These are phyloP conservation scores for Colletotrichum viniferum DNA, from an alignment of 2,329 filamentous ascomycete species.

Conservation along the genomic window DNA sequence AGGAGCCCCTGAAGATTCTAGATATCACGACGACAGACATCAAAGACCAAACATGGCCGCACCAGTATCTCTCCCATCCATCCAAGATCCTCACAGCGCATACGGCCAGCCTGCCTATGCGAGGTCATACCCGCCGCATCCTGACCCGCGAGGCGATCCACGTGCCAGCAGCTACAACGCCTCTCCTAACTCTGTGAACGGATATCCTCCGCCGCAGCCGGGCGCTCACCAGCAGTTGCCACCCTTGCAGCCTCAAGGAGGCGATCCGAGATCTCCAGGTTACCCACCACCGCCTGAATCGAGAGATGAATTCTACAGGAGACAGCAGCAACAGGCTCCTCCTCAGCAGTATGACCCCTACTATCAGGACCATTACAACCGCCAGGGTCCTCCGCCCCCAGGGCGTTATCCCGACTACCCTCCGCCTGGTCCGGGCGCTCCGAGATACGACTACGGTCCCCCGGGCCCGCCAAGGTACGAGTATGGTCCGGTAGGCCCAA, in stretches of 20 bases:
- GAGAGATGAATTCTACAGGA: constrained; percentile 33
- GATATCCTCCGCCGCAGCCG: constrained; percentile 41
- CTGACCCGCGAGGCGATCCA: constrained; percentile 41
- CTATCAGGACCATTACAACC: constrained; percentile 37
- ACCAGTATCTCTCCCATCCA: constrained; percentile 53
- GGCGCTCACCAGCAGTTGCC: constrained; percentile 18
- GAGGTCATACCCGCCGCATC: constrained; percentile 39
- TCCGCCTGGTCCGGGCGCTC: constrained; percentile 8
- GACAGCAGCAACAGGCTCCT: constrained; percentile 30
- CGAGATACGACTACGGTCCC: constrained; percentile 20
- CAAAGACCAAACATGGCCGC: constrained; percentile 47
- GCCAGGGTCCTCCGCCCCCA: constrained; percentile 34
- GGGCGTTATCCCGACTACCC: constrained; percentile 38
- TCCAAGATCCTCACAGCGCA: constrained; percentile 47
- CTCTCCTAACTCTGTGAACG: constrained; percentile 50
- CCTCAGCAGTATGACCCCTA: constrained; percentile 38
- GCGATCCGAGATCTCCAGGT: constrained; percentile 18
- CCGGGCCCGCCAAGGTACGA: constrained; percentile 28
- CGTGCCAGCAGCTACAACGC: constrained; percentile 34
- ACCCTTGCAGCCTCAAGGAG: constrained; percentile 17
- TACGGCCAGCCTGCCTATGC: constrained; percentile 38
- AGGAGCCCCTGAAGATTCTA: constrained; percentile 14
- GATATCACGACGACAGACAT: constrained; percentile 42
- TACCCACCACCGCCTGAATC: constrained; percentile 19
- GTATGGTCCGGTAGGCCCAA: constrained; percentile 37